Base-by-base conservation (phyloP, 192 early-diverging fungal species). In the Oehlia diaphana region DNA sequence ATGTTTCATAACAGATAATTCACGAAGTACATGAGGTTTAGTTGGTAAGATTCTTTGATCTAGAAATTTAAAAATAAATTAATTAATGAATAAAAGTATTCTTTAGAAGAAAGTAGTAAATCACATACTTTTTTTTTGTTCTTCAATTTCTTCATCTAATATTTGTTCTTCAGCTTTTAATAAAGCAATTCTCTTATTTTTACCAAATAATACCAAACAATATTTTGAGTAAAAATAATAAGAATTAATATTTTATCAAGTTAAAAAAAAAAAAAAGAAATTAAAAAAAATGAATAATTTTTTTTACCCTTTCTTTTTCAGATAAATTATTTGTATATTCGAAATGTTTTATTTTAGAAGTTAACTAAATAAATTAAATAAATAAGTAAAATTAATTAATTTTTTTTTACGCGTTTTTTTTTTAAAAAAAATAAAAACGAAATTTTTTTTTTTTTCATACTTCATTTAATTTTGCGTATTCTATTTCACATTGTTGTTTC, bases 111-210 rank as follows among this genome's bases (percentile, higher is more conserved):
- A 26, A 26, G 26, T 26, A 26, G 53, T 12, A 23, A 47, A 72
- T 16, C 39, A 72, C 21, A 14, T 58, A 74, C 72, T 19, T 50
- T 26, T 47, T 33, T 28, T 74, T 58, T 49, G 26, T 16, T 31
- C 26, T 61, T 74, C 72, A 26, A 74, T 58, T 74, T 74, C 72
- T 58, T 58, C 23, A 58, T 61, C 31, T 16, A 74, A 74, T 61
- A 4, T 53, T 74, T 35, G 72, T 53, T 74, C 72, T 53, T 74
- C 72, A n/a, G 72, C 72, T 50, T 33, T 74, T 13, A 74, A 35
- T 16, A 53, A 21, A 14, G 49, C 42, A 28, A 74, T 28, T 33
- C 49, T 74, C 72, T 26, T 74, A 74, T 8, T 26, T 69, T 4
- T 19, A 19, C 3, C 37, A 14, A 67, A 26, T 26, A 26, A 26